A percentile compares a stretch with the other conserved stretches of the same genome.
Evolutionary conservation across 495 filamentous ascomycete genomes (phyloP).

Genomic region (Evansstolkia leycettana): DNA sequence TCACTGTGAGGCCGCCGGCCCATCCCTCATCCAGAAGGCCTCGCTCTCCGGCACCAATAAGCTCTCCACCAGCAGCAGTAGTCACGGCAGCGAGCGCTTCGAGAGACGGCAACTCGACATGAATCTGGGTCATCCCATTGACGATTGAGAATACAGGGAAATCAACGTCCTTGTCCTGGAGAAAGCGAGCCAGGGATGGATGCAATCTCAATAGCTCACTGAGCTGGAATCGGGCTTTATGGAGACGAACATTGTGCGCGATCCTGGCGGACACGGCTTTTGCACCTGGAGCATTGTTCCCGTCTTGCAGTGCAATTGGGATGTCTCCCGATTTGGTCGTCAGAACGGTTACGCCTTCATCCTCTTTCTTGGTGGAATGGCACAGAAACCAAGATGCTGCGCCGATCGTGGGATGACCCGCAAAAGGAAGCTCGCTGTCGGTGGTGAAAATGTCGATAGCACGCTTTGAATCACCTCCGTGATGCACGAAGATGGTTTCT

Average conservation of each 20-base stretch:
- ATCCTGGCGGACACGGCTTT: conserved; percentile 39
- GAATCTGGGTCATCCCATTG: conserved; percentile 59
- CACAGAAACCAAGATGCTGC: conserved; percentile 41
- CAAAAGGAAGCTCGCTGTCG: conserved; percentile 53
- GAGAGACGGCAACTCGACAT: conserved; percentile 38
- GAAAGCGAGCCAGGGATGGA: conserved; percentile 15
- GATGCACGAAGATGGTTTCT: conserved; percentile 69
- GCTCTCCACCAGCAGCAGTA: conserved; percentile 13
- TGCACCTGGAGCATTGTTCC: neutral
- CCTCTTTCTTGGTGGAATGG: conserved; percentile 19
- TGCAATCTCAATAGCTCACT: conserved; percentile 21
- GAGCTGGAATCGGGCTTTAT: conserved; percentile 23
- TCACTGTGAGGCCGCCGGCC: conserved; percentile 33
- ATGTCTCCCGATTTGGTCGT: conserved; percentile 54
- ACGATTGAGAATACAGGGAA: conserved; percentile 23
- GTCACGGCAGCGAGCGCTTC: conserved; percentile 21
- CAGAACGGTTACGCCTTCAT: conserved; percentile 26
- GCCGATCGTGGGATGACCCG: conserved; percentile 70
- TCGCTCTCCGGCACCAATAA: conserved; percentile 3
- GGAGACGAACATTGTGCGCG: conserved; percentile 55
- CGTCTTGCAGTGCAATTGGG: conserved; percentile 19
- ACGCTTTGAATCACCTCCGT: conserved; percentile 11
- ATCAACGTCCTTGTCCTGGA: conserved; percentile 2
- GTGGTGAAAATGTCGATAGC: conserved; percentile 64
- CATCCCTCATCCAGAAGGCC: conserved; percentile 47